Evolutionary conservation across 148 eudicot species (phyloP).

Genomic region (Bassia scoparia): DNA sequence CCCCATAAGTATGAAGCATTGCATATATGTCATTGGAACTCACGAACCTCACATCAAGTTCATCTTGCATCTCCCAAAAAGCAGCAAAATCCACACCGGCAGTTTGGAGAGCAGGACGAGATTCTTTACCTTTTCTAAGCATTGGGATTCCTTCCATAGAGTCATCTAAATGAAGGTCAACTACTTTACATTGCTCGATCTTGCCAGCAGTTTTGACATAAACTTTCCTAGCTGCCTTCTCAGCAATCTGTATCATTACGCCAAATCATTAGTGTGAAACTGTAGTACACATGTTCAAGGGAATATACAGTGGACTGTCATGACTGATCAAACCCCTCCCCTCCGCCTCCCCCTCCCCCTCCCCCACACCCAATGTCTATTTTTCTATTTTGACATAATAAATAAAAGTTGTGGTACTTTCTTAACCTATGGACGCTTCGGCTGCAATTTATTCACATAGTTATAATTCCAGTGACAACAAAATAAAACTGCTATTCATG

Average conservation of each 20-base stretch:
- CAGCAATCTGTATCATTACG: slow-evolving; percentile 58
- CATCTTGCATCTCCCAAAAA: slow-evolving; percentile 84
- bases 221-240: slow-evolving; percentile 75
- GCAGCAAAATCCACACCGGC: slow-evolving; percentile 76
- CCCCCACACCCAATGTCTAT: no score
- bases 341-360: no score
- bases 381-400: no score
- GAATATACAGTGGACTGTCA: no score
- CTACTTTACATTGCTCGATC: slow-evolving; percentile 67
- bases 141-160: slow-evolving; percentile 36
- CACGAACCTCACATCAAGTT: slow-evolving; percentile 59
- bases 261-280: slow-evolving; percentile 2
- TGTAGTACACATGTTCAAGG: no score
- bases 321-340: no score
- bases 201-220: slow-evolving; percentile 68
- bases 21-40: slow-evolving; percentile 73
- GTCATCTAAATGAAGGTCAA: slow-evolving; percentile 54
- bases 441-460: no score
- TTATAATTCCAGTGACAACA: no score
- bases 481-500: no score
- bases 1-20: slow-evolving; percentile 72
- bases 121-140: slow-evolving; percentile 33
- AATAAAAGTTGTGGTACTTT: no score
- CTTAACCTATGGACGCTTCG: no score
- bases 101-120: slow-evolving; percentile 68